Evolutionary conservation across 352 stramenopile genomes (phyloP), one percentile per base, ranked within the genome.

Genomic region (Globisporangium okanoganense): DNA sequence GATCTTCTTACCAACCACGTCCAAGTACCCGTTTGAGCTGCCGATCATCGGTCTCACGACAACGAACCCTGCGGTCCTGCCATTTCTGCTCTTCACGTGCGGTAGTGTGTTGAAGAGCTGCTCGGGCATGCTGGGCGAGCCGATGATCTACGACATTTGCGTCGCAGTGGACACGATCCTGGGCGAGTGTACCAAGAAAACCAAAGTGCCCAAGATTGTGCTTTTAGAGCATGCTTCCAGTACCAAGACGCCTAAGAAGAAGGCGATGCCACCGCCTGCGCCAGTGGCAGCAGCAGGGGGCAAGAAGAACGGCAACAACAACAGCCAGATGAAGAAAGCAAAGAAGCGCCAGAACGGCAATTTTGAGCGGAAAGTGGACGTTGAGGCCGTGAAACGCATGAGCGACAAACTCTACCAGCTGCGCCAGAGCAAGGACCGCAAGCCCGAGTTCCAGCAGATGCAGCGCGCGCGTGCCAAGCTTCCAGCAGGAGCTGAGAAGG

Each of bases 71-170:
- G 59, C 56, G 3, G 58, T 84, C 25, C 69, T 72, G 54, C 70
- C 67, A 2, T 73, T 86, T 60, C 64, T 83, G 3, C 45, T 91
- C n/a, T 67, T 62, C 52, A 67, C 75, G 7, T 79, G 69, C 51
- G 82, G 75, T 3, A 68, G 73, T 22, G 76, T 72, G 6, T 69
- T 88, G 12, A 74, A 85, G 49, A 77, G 74, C n/a, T 83, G 73
- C 31, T 61, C 70, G 9, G 72, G 71, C 13, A 71, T 70, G 1
- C 69, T 92, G 7, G 86, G 86, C 6, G 86, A 92, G 16, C 86
- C 86, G 2, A 85, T 92, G 72, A 71, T 95, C 16, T 95, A 93
- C 63, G 82, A 93, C 45, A 73, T 95, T 20, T 88, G 76, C 52
- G 82, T 88, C 45, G 73, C 80, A 1, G 70, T 92, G 12, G 82